Evolutionary conservation across 805 yeast genomes (phyloP).

Genomic region (Kodamaea leandrae): DNA sequence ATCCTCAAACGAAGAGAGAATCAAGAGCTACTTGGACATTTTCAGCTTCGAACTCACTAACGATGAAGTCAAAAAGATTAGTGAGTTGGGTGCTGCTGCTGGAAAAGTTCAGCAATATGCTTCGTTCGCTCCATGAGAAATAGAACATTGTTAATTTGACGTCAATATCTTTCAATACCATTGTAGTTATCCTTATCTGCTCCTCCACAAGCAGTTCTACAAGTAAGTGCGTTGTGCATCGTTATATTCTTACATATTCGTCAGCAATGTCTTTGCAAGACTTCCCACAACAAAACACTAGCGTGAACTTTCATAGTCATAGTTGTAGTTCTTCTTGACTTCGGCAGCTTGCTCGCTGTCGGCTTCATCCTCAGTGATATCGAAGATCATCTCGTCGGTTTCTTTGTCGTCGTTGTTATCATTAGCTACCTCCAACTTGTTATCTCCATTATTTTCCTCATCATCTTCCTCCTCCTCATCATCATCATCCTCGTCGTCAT

Average conservation of each 20-base stretch:
- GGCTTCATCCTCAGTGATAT: conserved; percentile 17
- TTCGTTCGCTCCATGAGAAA: no score
- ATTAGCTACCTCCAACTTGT: conserved; percentile 30
- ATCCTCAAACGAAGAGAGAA: conserved; percentile 64
- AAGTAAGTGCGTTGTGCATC: no score
- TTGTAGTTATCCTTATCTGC: no score
- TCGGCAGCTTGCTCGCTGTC: conserved; percentile 2
- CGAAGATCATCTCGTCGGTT: conserved; percentile 25
- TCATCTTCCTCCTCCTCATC: conserved; percentile 33
- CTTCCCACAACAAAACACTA: background rate
- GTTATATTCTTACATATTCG: no score
- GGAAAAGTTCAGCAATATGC: conserved; percentile 5
- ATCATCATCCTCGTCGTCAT: conserved; percentile 33
- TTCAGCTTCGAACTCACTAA: conserved; percentile 51
- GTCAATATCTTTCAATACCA: no score
- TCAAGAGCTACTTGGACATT: conserved; percentile 56
- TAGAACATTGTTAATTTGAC: no score
- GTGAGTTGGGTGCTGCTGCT: conserved; percentile 35
- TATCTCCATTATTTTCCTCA: conserved; percentile 35
- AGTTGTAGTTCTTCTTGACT: conserved; percentile 2
- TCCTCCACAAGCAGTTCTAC: no score
- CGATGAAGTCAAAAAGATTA: conserved; percentile 76
- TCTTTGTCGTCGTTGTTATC: conserved; percentile 39
- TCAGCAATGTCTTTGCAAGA: no score
- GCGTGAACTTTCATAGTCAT: conserved; percentile 6